phyloP scores from a whole-genome alignment of 2,329 filamentous ascomycete species.

The Hypoxylon sp. region DNA sequence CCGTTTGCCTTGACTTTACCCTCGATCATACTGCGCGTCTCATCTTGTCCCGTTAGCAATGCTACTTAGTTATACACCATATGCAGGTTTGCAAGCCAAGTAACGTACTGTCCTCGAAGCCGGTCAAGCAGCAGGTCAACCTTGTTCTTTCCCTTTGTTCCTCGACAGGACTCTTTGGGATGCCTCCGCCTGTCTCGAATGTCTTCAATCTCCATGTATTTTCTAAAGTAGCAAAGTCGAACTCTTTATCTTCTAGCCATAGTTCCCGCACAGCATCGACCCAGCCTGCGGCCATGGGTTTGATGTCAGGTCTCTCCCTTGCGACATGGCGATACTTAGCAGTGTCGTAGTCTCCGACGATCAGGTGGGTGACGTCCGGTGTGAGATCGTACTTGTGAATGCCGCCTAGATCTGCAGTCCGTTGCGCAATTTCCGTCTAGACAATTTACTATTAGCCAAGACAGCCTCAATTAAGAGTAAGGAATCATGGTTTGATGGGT shows the following conservation, averaged over 20 bases:
- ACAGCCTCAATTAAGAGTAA: background rate
- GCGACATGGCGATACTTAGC: conserved; percentile 97
- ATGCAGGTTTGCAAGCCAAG: background rate
- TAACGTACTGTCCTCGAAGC: conserved; percentile 67
- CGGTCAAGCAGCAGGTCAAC: conserved; percentile 70
- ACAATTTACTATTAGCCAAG: conserved; percentile 11
- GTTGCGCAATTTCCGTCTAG: conserved; percentile 71
- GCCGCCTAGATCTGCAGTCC: conserved; percentile 86
- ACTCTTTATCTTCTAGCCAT: conserved; percentile 85
- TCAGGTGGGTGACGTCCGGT: conserved; percentile 94
- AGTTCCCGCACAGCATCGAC: conserved; percentile 82
- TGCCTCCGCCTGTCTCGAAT: conserved; percentile 69
- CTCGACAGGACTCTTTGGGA: conserved; percentile 52
- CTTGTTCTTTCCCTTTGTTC: conserved; percentile 56
- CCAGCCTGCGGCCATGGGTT: conserved; percentile 86
- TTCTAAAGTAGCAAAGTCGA: conserved; percentile 81
- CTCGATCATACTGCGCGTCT: conserved; percentile 79
- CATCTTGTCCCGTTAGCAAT: conserved; percentile 60
- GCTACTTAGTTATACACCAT: background rate
- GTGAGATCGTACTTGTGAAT: conserved; percentile 91
- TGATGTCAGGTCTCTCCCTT: conserved; percentile 87
- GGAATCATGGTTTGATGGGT: background rate
- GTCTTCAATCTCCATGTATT: conserved; percentile 73
- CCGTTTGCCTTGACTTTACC: conserved; percentile 78
- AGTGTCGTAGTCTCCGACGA: conserved; percentile 90